Evolutionary conservation across 495 filamentous ascomycete genomes (phyloP).

Genomic region (Clavariopsis aquatica): DNA sequence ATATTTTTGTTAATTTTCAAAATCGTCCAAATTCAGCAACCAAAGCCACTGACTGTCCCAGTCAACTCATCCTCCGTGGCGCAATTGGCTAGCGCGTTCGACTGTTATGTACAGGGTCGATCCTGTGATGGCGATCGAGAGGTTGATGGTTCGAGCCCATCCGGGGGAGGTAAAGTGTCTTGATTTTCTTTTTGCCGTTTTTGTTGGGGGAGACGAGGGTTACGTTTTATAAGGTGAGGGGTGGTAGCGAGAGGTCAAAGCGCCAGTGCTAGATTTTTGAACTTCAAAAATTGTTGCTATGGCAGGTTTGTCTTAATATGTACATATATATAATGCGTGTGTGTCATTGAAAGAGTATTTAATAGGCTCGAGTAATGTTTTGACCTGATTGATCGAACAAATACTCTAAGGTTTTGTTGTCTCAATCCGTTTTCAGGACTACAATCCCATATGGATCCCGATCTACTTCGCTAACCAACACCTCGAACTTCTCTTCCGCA

Average conservation of each 20-base stretch:
- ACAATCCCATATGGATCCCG: constrained; percentile 76
- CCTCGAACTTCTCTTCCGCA: constrained; percentile 55
- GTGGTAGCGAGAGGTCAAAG: no score
- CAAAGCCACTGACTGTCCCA: not conserved
- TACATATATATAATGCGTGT: no score
- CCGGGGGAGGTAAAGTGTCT: constrained; percentile 14
- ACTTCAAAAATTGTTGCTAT: no score
- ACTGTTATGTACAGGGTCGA: constrained; percentile 1
- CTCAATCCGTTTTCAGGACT: constrained; percentile 46
- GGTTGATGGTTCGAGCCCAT: constrained; percentile 21
- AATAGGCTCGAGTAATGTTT: no score
- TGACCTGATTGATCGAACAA: not conserved
- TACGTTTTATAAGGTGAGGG: not conserved
- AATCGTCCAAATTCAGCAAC: not conserved
- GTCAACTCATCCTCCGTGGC: constrained; percentile 17
- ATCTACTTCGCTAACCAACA: constrained; percentile 77
- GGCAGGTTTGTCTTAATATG: no score
- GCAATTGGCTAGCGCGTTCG: constrained; percentile 27
- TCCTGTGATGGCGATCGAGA: constrained; percentile 6
- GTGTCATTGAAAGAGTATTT: no score
- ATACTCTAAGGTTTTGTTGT: not conserved
- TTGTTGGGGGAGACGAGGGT: not conserved
- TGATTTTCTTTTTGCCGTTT: constrained; percentile 1
- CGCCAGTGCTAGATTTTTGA: no score
- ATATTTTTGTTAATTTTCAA: not conserved